A percentile compares a stretch with the other conserved stretches of the same genome.
Conservation (phyloP, 306 rosid genomes). For the Albizia julibrissin region DNA sequence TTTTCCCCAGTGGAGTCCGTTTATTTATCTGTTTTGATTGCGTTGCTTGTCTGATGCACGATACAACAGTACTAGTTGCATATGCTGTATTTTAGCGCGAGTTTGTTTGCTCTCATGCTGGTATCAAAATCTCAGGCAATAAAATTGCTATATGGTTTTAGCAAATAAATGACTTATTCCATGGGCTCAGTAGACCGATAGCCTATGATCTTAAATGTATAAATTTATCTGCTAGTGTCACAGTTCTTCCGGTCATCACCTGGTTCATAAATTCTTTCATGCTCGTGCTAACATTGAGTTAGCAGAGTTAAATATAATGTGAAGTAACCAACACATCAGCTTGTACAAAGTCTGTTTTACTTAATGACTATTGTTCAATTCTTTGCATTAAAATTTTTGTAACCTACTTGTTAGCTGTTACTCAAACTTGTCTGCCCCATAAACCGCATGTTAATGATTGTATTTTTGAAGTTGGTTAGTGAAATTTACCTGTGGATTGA, state of each 20-base stretch:
- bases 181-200: neutral
- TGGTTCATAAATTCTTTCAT: neutral
- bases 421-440: neutral
- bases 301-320: neutral
- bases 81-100: neutral
- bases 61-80: neutral
- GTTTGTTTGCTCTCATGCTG: neutral
- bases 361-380: neutral
- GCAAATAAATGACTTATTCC: neutral
- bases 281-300: neutral
- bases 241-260: neutral
- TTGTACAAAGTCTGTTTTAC: neutral
- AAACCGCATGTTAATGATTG: neutral
- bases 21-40: neutral
- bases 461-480: neutral
- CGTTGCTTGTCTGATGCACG: neutral
- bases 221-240: conserved; percentile 9
- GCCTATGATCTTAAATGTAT: neutral
- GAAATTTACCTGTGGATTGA: neutral
- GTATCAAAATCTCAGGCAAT: neutral
- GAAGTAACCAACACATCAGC: neutral
- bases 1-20: neutral
- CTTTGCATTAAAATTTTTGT: neutral
- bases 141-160: neutral
- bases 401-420: neutral